Evolutionary conservation across 768 basidiomycete species (phyloP), one percentile per base, ranked within the genome.

Genomic region (Phlebiopsis flavidoalba): DNA sequence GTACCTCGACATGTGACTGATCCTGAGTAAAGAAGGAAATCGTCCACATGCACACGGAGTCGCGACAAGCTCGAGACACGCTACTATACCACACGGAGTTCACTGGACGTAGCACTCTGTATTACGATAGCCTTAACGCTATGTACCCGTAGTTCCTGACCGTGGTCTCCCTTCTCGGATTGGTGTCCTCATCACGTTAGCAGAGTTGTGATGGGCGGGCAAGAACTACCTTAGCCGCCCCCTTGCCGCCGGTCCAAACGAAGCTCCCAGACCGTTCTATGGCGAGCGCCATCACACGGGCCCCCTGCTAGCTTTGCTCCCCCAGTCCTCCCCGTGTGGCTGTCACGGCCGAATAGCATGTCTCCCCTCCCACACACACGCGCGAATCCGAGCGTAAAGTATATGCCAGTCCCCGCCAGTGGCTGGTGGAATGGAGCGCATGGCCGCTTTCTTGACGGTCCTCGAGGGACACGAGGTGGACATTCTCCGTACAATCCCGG

Each of bases 21-120:
- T 99, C 64, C 87, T 99, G 88, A 79, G 85, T n/a, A n/a, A n/a
- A n/a, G 63, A 96, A 95, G 75, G 97, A 98, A 73, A 85, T 80
- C 5, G 72, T 99, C 54, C 76, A 80, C 46, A 65, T 99, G 8
- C 83, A 87, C 60, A 76, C 83, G 7, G 80, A 84, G 59, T 87
- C 88, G 1, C 71, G 71, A 10, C 76, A 81, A 35, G 73, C 78
- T 14, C 80, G 92, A 61, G 84, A 93, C 66, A 74, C 76, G 63
- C 79, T 95, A 65, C 71, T 90, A 47, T 67, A 75, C 8, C 88
- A 91, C 70, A 79, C 77, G 49, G 94, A 93, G 35, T 95, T 93
- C 68, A 90, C 93, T 61, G 87, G 88, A 43, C 92, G 93, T 71
- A n/a, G n/a, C n/a, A n/a, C n/a, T n/a, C n/a, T n/a, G n/a, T n/a